phyloP scores from a whole-genome alignment of 306 rosid genomes.

The Cucurbita pepo region DNA sequence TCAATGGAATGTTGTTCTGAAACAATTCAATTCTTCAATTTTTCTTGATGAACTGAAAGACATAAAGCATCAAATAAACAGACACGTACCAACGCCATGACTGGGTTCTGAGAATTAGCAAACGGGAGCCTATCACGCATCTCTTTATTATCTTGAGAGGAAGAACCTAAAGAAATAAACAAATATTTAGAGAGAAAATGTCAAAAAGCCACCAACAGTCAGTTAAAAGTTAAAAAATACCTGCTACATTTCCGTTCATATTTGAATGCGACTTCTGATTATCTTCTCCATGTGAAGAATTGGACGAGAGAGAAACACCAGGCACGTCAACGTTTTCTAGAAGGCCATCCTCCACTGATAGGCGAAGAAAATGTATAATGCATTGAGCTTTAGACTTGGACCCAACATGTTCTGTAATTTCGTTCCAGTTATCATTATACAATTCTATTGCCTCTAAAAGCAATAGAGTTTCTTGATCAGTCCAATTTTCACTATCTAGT shows the following conservation, averaged over 20 bases:
- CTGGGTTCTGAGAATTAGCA: constrained; percentile 94
- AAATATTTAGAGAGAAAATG: constrained; percentile 9
- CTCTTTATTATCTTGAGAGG: constrained; percentile 35
- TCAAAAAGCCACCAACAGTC: constrained; percentile 9
- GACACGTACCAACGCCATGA: constrained; percentile 85
- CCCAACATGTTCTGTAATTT: constrained; percentile 83
- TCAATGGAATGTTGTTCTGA: neutral
- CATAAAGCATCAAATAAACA: constrained; percentile 10
- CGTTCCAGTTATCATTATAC: constrained; percentile 87
- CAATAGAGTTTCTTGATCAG: constrained; percentile 85
- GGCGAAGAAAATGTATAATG: constrained; percentile 92
- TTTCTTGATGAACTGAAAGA: neutral
- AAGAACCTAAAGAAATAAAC: constrained; percentile 27
- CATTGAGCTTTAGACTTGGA: constrained; percentile 97
- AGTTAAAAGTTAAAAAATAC: constrained; percentile 17
- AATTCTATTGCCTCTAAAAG: constrained; percentile 91
- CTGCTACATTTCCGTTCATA: constrained; percentile 62
- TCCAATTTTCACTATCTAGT: constrained; percentile 83
- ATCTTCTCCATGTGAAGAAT: constrained; percentile 27
- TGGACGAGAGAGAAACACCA: constrained; percentile 32
- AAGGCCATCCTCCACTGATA: constrained; percentile 84
- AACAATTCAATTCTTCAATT: neutral
- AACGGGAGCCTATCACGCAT: constrained; percentile 61
- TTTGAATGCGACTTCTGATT: constrained; percentile 27
- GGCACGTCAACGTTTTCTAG: constrained; percentile 86